A percentile compares a stretch with the other conserved stretches of the same genome.
These are phyloP conservation scores for Aureobasidium pullulans DNA, from an alignment of 2,329 filamentous ascomycete species.

Conservation along the genomic window DNA sequence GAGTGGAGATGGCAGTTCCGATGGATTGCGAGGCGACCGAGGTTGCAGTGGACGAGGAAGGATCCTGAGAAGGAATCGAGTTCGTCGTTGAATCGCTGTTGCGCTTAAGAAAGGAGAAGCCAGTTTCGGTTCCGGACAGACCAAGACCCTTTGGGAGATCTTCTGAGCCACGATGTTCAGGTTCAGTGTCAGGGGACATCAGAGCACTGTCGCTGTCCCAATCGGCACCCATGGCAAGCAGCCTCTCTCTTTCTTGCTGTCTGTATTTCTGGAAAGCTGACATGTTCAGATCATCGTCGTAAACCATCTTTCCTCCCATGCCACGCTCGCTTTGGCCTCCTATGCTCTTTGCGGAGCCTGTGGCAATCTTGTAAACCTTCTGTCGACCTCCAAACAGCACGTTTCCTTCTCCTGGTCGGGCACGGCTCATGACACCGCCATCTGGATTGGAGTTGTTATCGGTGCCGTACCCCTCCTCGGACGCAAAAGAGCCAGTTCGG, in stretches of 20 bases:
- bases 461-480: conserved; percentile 50
- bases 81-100: conserved; percentile 81
- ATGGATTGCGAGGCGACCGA: conserved; percentile 69
- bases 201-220: conserved; percentile 14
- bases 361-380: conserved; percentile 83
- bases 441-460: conserved; percentile 57
- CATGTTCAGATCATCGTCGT: conserved; percentile 77
- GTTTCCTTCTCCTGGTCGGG: conserved; percentile 81
- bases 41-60: conserved; percentile 73
- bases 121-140: conserved; percentile 5
- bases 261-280: conserved; percentile 78
- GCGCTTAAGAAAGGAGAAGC: conserved; percentile 56
- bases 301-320: conserved; percentile 61
- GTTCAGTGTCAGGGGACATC: conserved; percentile 13
- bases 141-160: conserved; percentile 18
- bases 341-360: conserved; percentile 39
- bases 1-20: conserved; percentile 31
- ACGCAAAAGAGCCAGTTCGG: conserved; percentile 59
- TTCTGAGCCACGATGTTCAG: conserved; percentile 31
- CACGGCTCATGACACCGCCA: conserved; percentile 74
- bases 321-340: conserved; percentile 33
- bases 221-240: conserved; percentile 32
- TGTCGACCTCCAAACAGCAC: conserved; percentile 90
- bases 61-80: conserved; percentile 60
- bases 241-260: conserved; percentile 43